Evolutionary conservation across 495 filamentous ascomycete genomes (phyloP).

Genomic region (Diplogelasinospora grovesii): DNA sequence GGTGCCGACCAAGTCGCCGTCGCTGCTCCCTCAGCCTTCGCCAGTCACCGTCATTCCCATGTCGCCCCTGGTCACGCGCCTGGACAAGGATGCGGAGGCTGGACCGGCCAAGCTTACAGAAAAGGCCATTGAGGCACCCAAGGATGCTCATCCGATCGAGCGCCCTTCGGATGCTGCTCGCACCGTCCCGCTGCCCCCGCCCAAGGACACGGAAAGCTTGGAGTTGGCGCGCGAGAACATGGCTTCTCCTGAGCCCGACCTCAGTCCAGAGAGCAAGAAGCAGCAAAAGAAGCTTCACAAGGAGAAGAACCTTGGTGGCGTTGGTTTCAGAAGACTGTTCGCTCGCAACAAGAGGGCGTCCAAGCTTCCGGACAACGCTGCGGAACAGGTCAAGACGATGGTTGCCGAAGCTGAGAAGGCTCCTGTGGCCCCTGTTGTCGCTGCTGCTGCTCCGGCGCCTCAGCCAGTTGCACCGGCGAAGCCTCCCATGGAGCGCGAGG

Average conservation of each 20-base stretch:
- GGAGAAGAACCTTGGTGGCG: conserved; percentile 39
- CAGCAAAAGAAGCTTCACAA: conserved; percentile 51
- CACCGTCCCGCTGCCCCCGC: conserved; percentile 32
- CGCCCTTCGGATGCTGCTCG: conserved; percentile 25
- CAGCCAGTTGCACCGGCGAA: conserved; percentile 17
- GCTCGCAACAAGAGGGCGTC: conserved; percentile 52
- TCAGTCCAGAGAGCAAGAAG: conserved; percentile 40
- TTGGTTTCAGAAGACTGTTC: conserved; percentile 57
- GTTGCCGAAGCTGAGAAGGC: conserved; percentile 15
- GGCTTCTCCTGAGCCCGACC: conserved; percentile 37
- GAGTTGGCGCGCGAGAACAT: conserved; percentile 35
- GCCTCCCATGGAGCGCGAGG: conserved; percentile 18
- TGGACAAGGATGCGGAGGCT: conserved; percentile 16
- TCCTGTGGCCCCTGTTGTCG: conserved; percentile 13
- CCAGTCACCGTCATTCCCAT: conserved; percentile 5
- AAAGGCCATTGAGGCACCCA: conserved; percentile 28
- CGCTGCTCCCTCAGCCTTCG: conserved; percentile 11
- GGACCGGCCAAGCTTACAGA: conserved; percentile 15
- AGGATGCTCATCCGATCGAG: conserved; percentile 31
- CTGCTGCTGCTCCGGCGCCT: conserved; percentile 18
- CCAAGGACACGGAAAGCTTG: conserved; percentile 30
- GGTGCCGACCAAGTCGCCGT: conserved; percentile 27
- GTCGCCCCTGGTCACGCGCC: conserved; percentile 5
- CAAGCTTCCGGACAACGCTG: conserved; percentile 43
- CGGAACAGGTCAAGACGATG: conserved; percentile 34